Conservation (phyloP, 169 alveolate genomes). For the Babesia microti region DNA sequence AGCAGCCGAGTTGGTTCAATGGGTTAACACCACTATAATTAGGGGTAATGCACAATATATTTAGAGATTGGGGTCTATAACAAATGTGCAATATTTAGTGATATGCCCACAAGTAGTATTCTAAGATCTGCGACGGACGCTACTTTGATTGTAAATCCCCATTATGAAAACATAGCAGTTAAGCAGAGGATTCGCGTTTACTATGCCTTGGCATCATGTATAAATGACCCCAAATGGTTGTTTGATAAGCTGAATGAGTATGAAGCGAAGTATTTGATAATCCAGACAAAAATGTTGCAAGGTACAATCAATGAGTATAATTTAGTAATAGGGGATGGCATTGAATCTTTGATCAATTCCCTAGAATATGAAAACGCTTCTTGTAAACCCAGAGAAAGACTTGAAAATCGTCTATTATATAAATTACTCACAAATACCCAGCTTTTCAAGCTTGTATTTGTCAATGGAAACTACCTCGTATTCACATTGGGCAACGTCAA, state of each 20-base stretch:
- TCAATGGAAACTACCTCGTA: constrained; percentile 9
- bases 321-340: constrained; percentile 1
- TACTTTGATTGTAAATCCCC: constrained; percentile 23
- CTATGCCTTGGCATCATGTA: constrained; percentile 28
- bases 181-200: constrained; percentile 16
- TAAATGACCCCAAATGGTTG: constrained; percentile 22
- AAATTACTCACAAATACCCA: constrained; percentile 8
- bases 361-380: no score
- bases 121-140: constrained; percentile 7
- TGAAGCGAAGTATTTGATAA: constrained; percentile 10
- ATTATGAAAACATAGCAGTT: constrained; percentile 17
- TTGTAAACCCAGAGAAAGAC: constrained; percentile 5
- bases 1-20: constrained; percentile 10
- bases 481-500: no score
- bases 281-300: constrained; percentile 16
- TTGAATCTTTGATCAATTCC: constrained; percentile 17
- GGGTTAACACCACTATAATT: constrained; percentile 21
- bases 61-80: no score
- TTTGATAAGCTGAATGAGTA: constrained; percentile 24
- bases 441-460: constrained; percentile 14
- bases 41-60: constrained; percentile 13
- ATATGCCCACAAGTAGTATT: constrained; percentile 37
- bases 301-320: constrained; percentile 9
- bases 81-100: constrained; percentile 21
- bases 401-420: constrained; percentile 16